These are phyloP conservation scores for Fusarium pilosicola DNA, from an alignment of 2,329 filamentous ascomycete species.

Conservation along the genomic window DNA sequence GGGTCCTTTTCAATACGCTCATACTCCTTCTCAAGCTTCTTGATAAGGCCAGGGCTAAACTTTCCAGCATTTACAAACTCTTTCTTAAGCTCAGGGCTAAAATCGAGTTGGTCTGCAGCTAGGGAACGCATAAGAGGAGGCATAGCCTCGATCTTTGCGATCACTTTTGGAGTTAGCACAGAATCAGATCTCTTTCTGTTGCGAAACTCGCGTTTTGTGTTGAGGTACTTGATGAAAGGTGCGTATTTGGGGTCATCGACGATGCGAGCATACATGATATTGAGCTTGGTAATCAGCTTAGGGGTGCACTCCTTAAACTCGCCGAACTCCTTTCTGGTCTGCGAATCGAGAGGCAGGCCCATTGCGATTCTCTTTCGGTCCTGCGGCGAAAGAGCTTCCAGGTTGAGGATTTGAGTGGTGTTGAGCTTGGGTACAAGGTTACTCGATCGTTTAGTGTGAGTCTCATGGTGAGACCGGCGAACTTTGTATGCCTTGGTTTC, in stretches of 20 bases:
- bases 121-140: background rate
- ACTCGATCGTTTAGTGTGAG: background rate
- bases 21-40: conserved; percentile 8
- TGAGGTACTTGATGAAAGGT: background rate
- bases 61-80: background rate
- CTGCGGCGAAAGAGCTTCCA: background rate
- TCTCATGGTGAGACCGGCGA: background rate
- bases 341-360: background rate
- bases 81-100: background rate
- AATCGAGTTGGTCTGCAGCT: background rate
- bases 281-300: conserved; percentile 11
- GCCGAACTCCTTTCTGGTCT: conserved; percentile 2
- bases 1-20: background rate
- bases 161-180: background rate
- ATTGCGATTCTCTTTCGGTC: background rate
- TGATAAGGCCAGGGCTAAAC: background rate
- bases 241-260: background rate
- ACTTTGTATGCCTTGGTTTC: background rate
- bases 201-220: background rate
- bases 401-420: conserved; percentile 3
- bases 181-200: background rate
- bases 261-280: conserved; percentile 3
- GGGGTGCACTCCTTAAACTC: background rate
- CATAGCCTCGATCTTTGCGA: background rate
- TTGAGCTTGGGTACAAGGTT: background rate